Evolutionary conservation across 495 filamentous ascomycete genomes (phyloP).

Genomic region (Aspergillus leporis): DNA sequence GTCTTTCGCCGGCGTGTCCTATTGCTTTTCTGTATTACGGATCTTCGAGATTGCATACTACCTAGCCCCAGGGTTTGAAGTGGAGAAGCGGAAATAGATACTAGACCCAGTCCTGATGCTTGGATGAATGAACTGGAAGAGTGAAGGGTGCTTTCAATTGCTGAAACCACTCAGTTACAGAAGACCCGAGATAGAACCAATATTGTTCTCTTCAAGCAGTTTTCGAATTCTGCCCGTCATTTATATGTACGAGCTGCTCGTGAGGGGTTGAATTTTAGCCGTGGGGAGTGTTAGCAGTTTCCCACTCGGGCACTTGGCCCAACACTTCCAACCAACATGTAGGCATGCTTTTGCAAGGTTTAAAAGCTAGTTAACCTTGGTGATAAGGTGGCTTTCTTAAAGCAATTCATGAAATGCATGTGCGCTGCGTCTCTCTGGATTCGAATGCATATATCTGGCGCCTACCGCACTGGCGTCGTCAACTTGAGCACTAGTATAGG

Average conservation of each 20-base stretch:
- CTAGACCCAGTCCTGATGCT: neutral
- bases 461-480: neutral
- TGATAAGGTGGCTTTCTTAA: neutral
- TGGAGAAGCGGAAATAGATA: neutral
- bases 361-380: neutral
- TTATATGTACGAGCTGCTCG: neutral
- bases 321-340: neutral
- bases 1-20: conserved; percentile 27
- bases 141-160: neutral
- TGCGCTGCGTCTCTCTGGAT: neutral
- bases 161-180: neutral
- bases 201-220: neutral
- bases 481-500: neutral
- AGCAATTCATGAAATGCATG: neutral
- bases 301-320: neutral
- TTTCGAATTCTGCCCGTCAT: neutral
- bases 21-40: neutral
- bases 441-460: neutral
- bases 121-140: neutral
- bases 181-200: neutral
- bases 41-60: neutral
- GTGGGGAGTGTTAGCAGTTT: neutral
- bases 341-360: neutral
- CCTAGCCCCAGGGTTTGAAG: neutral
- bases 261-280: neutral